These are phyloP conservation scores for Diutina rugosa DNA, from an alignment of 1,139 yeast species.

Conservation along the genomic window DNA sequence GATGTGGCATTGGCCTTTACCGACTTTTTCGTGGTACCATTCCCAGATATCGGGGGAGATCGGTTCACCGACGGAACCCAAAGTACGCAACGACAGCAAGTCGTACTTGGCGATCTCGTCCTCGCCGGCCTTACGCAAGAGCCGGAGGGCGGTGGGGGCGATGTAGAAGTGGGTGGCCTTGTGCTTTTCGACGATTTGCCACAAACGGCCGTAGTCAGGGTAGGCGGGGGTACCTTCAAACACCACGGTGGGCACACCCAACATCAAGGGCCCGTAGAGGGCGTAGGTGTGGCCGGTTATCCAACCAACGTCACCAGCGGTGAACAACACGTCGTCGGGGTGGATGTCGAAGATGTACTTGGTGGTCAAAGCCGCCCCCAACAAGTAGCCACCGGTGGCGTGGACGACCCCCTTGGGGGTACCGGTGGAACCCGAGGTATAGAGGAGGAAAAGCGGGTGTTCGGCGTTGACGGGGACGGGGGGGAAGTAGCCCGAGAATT, in stretches of 20 bases:
- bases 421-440: conserved; percentile 96
- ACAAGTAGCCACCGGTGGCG: conserved; percentile 83
- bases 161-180: conserved; percentile 94
- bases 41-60: conserved; percentile 98
- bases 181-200: conserved; percentile 91
- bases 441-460: conserved; percentile 86
- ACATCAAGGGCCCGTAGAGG: conserved; percentile 78
- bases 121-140: conserved; percentile 91
- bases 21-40: conserved; percentile 91
- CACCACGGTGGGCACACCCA: conserved; percentile 85
- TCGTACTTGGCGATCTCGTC: conserved; percentile 74
- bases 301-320: conserved; percentile 99
- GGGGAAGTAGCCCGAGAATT: conserved; percentile 75
- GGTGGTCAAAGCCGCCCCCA: conserved; percentile 92
- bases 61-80: conserved; percentile 98
- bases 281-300: conserved; percentile 98
- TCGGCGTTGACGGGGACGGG: conserved; percentile 84
- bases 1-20: conserved; percentile 75
- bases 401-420: conserved; percentile 98
- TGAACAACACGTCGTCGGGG: conserved; percentile 77
- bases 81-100: conserved; percentile 78
- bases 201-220: conserved; percentile 92
- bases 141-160: conserved; percentile 95
- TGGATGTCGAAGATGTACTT: conserved; percentile 90
- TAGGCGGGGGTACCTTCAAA: conserved; percentile 98